Evolutionary conservation across 2,329 filamentous ascomycete genomes (phyloP), one percentile per base, ranked within the genome.

Genomic region (Tolypocladium album): DNA sequence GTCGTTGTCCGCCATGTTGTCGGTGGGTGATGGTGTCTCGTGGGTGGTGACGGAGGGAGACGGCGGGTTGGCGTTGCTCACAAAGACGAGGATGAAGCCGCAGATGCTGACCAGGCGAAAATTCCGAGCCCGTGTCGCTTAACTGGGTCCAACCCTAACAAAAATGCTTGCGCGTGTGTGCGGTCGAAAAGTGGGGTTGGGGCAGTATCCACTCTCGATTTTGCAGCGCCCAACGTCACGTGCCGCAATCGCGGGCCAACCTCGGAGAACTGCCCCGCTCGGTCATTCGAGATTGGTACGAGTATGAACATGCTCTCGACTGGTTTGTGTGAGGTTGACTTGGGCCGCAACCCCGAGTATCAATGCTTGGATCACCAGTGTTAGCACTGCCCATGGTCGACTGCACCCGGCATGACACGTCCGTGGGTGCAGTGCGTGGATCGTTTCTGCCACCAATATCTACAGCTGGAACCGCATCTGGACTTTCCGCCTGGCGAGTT

Each of bases 1-100:
- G 77, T 90, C 88, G 75, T 81, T 80, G 82, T 92, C 89, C 82
- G 92, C 89, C 93, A 97, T 96, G 79, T 81, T 95, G 83, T 81
- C 81, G 80, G 75, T 68, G 67, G 67, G 66, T 65, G 69, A 69
- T 69, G 71, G 61, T 66, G 70, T 71, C 67, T 71, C 66, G 66
- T 68, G 67, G 64, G 66, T 66, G 68, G 65, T 69, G 71, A 64
- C 67, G 67, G 36, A 39, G 63, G 64, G 65, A 69, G 68, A 68
- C 65, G 67, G 60, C 47, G 47, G 58, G 64, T 64, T 70, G 27
- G 65, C 66, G 66, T 66, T 64, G 65, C 64, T 65, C 65, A 61
- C 62, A 61, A 64, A 63, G 64, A 69, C 69, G 69, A 69, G 65
- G 66, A 65, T 72, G 61, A 66, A 66, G 61, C 63, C 64, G 64